These are phyloP conservation scores for Ceratocystis harringtonii DNA, from an alignment of 2,329 filamentous ascomycete genomes.

Conservation along the genomic window DNA sequence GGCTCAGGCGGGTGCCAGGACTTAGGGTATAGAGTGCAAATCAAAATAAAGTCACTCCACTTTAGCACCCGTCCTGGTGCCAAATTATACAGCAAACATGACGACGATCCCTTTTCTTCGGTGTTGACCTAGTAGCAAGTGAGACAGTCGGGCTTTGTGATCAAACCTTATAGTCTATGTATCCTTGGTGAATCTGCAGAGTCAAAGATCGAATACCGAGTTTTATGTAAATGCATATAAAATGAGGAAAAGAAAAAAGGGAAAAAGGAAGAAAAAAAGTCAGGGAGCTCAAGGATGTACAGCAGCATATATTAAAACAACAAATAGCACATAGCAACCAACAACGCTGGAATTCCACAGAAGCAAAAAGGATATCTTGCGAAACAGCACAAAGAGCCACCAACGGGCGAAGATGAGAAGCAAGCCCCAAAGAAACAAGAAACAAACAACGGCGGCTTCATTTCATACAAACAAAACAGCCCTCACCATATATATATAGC, in stretches of 20 bases:
- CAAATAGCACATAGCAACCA: no score
- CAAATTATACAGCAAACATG: not conserved
- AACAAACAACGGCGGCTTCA: not conserved
- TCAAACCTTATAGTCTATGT: no score
- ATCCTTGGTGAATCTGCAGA: no score
- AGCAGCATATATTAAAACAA: not conserved
- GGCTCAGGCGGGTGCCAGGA: not conserved
- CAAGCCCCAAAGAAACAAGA: not conserved
- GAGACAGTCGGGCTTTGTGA: not conserved
- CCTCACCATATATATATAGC: no score
- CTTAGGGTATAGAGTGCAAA: not conserved
- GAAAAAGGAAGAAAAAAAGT: no score
- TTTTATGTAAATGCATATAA: no score
- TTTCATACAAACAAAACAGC: not conserved
- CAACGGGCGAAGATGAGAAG: not conserved
- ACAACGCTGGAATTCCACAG: not conserved
- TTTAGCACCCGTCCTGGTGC: not conserved
- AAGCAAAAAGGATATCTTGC: conserved; percentile 1
- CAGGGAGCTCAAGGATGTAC: no score
- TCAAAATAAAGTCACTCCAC: not conserved
- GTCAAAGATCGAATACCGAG: no score
- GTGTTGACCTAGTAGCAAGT: not conserved
- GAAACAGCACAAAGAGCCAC: not conserved
- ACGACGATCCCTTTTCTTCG: not conserved
- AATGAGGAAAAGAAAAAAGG: no score